Evolutionary conservation across 805 yeast genomes (phyloP), one percentile per base, ranked within the genome.

Genomic region (Lipomyces starkeyi): DNA sequence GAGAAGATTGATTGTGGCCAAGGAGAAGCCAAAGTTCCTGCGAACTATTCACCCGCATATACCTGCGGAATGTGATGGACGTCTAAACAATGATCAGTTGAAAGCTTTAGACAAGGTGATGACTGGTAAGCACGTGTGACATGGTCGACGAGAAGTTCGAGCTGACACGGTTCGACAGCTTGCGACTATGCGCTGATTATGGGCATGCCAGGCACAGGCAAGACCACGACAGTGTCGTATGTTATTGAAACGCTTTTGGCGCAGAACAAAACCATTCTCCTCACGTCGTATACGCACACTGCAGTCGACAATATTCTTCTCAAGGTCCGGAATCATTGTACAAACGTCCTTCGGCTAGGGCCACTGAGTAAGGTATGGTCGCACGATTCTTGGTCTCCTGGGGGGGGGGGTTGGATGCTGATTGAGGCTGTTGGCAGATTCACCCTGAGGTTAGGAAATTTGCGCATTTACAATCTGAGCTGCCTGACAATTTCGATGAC

Each of bases 121-220:
- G 59, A 77, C 83, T 17, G 84, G 95, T 0, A 76, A 87, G 63
- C 37, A 52, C 17, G 14, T 4, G 3, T n/a, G 22, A n/a, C 49
- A 8, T 17, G 20, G 22, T n/a, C 7, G 22, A 9, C 47, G 34
- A 20, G 25, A 14, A 14, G 9, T 25, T 52, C n/a, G 40, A 37
- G 34, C 62, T 62, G 54, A 57, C 13, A 8, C 2, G 1, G 27
- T n/a, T 35, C 5, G 20, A 25, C 29, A 59, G 72, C 72, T 1
- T 55, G 60, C 54, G 97, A 93, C 76, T 95, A 91, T 75, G 83
- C 93, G 3, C 81, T 95, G 73, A 85, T 95, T 22, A 80, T 94
- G 68, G 99, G 99, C 0, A 95, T 95, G 99, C 99, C 99, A 0
- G 99, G 99, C 2, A 95, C 98, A 0, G 99, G 97, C 9, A 92